A percentile compares a stretch with the other conserved stretches of the same genome.
phyloP scores from a whole-genome alignment of 495 filamentous ascomycete species.

The Clohesyomyces aquaticus region DNA sequence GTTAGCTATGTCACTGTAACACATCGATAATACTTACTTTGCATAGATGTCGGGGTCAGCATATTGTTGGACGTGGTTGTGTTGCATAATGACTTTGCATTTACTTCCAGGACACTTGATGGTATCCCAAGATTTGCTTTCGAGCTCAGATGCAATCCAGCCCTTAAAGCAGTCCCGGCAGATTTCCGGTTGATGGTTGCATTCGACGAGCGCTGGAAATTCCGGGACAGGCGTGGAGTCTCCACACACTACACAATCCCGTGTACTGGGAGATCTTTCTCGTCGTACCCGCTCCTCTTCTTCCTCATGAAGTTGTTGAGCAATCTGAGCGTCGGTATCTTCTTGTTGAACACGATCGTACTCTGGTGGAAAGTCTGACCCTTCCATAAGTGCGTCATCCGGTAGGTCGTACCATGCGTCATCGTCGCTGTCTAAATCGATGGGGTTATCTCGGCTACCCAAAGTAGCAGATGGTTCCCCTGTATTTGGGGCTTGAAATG shows the following conservation, averaged over 20 bases:
- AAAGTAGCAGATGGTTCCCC: not conserved
- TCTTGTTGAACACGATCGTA: not conserved
- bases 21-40: constrained; percentile 19
- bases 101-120: constrained; percentile 34
- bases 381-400: not conserved
- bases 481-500: not conserved
- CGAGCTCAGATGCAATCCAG: constrained; percentile 31
- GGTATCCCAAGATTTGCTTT: constrained; percentile 27
- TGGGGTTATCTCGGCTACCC: not conserved
- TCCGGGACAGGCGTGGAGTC: constrained; percentile 11
- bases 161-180: constrained; percentile 26
- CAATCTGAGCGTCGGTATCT: constrained; percentile 23
- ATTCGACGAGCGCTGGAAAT: constrained; percentile 24
- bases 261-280: not conserved
- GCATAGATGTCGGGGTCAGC: constrained; percentile 26
- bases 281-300: constrained; percentile 5
- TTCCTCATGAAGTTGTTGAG: constrained; percentile 21
- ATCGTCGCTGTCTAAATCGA: no score
- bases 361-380: not conserved
- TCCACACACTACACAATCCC: constrained; percentile 36
- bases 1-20: not conserved
- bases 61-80: constrained; percentile 30
- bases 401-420: no score
- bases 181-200: constrained; percentile 27
- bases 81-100: constrained; percentile 20